A percentile compares a stretch with the other conserved stretches of the same genome.
Conservation (phyloP, 345 rosid genomes). For the Adansonia digitata region DNA sequence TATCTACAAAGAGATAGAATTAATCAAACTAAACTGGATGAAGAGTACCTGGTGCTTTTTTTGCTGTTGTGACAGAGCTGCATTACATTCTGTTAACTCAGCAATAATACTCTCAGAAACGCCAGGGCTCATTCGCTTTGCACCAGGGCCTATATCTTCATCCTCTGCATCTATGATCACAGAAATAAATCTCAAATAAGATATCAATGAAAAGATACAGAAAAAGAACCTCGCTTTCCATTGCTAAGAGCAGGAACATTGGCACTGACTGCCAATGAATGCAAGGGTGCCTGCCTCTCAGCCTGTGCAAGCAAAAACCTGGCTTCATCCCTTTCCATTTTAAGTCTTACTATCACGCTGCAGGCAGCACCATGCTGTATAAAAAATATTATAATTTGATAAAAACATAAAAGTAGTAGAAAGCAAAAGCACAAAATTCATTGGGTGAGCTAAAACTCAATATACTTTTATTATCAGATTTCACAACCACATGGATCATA, state of each 20-base stretch:
- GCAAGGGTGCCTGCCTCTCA: conserved; percentile 64
- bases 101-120: conserved; percentile 57
- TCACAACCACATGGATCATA: background rate
- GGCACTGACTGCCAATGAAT: conserved; percentile 35
- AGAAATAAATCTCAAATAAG: conserved; percentile 12
- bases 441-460: background rate
- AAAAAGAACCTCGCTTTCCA: conserved; percentile 73
- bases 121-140: conserved; percentile 57
- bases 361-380: conserved; percentile 97
- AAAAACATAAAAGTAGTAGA: background rate
- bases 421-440: background rate
- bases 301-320: conserved; percentile 70
- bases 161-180: conserved; percentile 37
- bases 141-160: conserved; percentile 44
- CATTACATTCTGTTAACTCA: conserved; percentile 78
- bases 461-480: background rate
- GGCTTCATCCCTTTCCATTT: conserved; percentile 88
- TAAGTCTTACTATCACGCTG: conserved; percentile 95
- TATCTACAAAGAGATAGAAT: background rate
- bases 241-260: conserved; percentile 56
- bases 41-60: conserved; percentile 66
- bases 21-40: background rate
- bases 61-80: conserved; percentile 82
- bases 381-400: background rate
- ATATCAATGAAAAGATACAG: background rate